phyloP scores from a whole-genome alignment of 805 yeast species.

The Pichia cephalocereana region DNA sequence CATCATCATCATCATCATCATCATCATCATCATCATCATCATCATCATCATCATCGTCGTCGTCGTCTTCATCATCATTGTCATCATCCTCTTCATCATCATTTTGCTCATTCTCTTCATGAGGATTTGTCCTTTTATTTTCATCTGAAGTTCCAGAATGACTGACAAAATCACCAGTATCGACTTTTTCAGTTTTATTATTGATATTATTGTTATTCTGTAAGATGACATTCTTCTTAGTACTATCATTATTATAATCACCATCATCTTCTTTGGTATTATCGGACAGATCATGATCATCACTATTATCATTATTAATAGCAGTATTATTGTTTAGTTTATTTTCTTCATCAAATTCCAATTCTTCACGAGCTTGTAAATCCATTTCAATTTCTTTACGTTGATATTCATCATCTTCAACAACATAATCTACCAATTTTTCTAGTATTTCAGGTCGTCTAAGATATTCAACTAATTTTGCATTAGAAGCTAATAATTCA shows the following conservation, averaged over 20 bases:
- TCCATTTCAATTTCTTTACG: slow-evolving; percentile 9
- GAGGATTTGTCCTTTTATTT: neutral
- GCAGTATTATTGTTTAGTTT: neutral
- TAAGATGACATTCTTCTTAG: neutral
- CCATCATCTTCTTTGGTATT: neutral
- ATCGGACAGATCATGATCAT: neutral
- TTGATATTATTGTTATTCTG: too few species aligned
- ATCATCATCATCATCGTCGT: neutral
- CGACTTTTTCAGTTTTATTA: too few species aligned
- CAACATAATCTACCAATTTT: slow-evolving; percentile 59
- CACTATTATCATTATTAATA: neutral
- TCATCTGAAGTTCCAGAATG: too few species aligned
- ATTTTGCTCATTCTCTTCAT: neutral
- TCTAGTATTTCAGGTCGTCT: slow-evolving; percentile 68
- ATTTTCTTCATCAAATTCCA: neutral
- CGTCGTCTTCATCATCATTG: neutral
- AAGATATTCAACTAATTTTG: slow-evolving; percentile 68
- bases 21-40: slow-evolving; percentile 11
- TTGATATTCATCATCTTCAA: slow-evolving; percentile 38
- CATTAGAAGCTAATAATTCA: slow-evolving; percentile 63
- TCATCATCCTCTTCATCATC: slow-evolving; percentile 2
- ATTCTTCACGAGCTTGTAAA: slow-evolving; percentile 1
- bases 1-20: too few species aligned
- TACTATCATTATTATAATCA: neutral
- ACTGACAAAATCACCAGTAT: too few species aligned